Percentiles rank a stretch among this genome's conserved stretches.
These are phyloP conservation scores for Sugiyamaella floridensis DNA, from an alignment of 805 yeast species.

Conservation along the genomic window DNA sequence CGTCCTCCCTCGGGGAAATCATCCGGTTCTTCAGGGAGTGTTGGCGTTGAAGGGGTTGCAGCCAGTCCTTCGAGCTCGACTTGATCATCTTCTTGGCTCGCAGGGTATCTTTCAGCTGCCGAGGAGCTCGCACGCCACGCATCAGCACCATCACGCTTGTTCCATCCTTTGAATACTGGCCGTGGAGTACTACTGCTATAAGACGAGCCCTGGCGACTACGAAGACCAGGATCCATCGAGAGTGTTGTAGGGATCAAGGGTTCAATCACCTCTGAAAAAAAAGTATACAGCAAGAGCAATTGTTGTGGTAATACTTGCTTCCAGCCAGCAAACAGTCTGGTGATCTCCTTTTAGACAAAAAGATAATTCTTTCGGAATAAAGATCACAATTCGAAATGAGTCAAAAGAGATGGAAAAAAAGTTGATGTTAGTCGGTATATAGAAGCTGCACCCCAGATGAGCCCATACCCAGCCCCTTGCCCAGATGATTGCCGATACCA, in stretches of 20 bases:
- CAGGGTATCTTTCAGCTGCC: background rate
- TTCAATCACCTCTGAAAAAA: too few relatives aligned
- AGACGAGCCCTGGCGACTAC: background rate
- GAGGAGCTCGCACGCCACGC: background rate
- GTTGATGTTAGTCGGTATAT: background rate
- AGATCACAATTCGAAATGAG: too few relatives aligned
- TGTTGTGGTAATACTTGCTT: too few relatives aligned
- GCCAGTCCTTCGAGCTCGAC: background rate
- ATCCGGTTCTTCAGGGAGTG: slow-evolving; percentile 5
- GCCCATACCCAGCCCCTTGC: too few relatives aligned
- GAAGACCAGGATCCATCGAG: background rate
- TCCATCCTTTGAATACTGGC: background rate
- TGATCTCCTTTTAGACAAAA: too few relatives aligned
- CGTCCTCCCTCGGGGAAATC: slow-evolving; percentile 46
- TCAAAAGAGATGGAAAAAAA: too few relatives aligned
- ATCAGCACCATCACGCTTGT: background rate
- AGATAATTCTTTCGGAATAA: too few relatives aligned
- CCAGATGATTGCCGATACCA: too few relatives aligned
- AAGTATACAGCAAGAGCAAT: too few relatives aligned
- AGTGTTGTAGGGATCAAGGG: too few relatives aligned
- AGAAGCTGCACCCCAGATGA: background rate
- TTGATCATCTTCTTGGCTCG: background rate
- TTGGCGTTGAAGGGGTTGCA: background rate
- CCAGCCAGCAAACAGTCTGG: too few relatives aligned
- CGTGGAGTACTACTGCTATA: background rate